Evolutionary conservation across 768 basidiomycete species (phyloP).

Genomic region (Pleurotus tuoliensis): DNA sequence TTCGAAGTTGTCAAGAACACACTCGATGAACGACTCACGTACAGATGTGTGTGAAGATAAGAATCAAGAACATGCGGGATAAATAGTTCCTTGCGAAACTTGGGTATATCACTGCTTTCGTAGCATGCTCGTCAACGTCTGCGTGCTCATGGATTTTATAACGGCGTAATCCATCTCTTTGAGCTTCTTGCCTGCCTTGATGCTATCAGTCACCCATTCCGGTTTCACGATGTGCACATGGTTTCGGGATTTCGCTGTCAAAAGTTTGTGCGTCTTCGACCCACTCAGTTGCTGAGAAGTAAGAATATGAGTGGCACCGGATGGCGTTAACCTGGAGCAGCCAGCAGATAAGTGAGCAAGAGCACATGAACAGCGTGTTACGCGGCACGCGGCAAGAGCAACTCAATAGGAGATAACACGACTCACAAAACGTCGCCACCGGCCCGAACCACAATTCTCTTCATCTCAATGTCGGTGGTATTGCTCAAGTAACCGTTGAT

Average conservation of each 20-base stretch:
- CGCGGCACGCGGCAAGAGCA: not conserved
- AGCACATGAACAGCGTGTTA: not conserved
- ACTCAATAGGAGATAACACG: not conserved
- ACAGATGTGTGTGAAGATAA: no score
- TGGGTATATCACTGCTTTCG: constrained; percentile 6
- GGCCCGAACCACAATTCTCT: constrained; percentile 55
- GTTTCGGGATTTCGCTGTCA: constrained; percentile 47
- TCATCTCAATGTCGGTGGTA: constrained; percentile 82
- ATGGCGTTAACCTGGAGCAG: constrained; percentile 43
- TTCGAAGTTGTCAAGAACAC: no score
- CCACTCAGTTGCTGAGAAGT: constrained; percentile 70
- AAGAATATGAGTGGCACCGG: constrained; percentile 74
- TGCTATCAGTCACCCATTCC: constrained; percentile 72
- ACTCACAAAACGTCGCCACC: constrained; percentile 67
- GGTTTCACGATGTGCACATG: constrained; percentile 65
- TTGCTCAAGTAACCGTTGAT: constrained; percentile 66
- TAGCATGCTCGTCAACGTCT: constrained; percentile 35
- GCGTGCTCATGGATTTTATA: constrained; percentile 33
- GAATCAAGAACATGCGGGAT: no score
- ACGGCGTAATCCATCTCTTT: constrained; percentile 59
- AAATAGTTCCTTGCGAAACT: no score
- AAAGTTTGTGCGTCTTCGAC: constrained; percentile 63
- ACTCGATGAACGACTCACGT: no score
- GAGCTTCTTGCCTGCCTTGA: constrained; percentile 53
- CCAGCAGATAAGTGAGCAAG: constrained; percentile 6